Base-by-base conservation (phyloP, 2,329 filamentous ascomycete genomes). In the Fusarium brevicatenulatum region DNA sequence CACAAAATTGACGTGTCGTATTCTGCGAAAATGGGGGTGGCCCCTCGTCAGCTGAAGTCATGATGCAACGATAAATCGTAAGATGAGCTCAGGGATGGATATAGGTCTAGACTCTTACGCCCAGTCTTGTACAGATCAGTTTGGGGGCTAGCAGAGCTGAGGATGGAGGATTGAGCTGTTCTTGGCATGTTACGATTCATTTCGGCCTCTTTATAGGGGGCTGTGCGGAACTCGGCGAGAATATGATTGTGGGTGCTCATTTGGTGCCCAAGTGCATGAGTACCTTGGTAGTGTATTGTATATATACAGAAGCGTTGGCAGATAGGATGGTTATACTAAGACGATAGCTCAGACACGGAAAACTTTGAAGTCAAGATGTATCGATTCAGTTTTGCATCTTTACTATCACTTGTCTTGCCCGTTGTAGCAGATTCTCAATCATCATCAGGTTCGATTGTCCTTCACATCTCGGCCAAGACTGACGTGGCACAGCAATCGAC, bases 131-230 rank as follows among this genome's bases (percentile, higher is more conserved):
- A 32, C 7, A 30, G 19, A 49, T 23, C n/a, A 6, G 15, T 28
- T 32, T 32, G 21, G 21, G 28, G 7, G 32, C 21, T 12, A 18
- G n/a, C 0, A 16, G 32, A 46, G 34, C 11, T 30, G 43, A 50
- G 43, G 13, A 32, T 28, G 25, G 11, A 50, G 34, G 55, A 25
- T 50, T 16, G 3, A 3, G 2, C 9, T n/a, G 6, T 12, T n/a
- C 55, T 58, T 58, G 55, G 43, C 55, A 49, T 49, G 55, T 25
- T 49, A 30, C 55, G 42, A 49, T 37, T 58, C 9, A 37, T 50
- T 49, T 47, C 46, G 42, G 55, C 19, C 32, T 49, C 43, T 19
- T 30, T 30, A 32, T 58, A 25, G 32, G 42, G 42, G 34, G 25
- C 43, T 32, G 34, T 23, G 34, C 34, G 43, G 11, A 39, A 19